Evolutionary conservation across 2,329 filamentous ascomycete genomes (phyloP), one percentile per base, ranked within the genome.

Genomic region (Scortechinia acanthostroma): DNA sequence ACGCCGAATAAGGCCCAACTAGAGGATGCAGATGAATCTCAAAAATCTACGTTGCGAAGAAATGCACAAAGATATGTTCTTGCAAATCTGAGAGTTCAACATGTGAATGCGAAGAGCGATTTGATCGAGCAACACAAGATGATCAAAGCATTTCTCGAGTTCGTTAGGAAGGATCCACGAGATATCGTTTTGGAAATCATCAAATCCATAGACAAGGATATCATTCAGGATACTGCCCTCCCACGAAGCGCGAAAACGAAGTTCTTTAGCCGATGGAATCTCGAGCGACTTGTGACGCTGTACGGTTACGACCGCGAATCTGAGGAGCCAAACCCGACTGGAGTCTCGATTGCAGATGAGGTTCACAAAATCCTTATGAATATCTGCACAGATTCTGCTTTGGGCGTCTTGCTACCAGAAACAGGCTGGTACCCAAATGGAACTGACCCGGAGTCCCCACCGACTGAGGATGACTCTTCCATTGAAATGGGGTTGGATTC

Each of bases 41-140:
- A 68, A 33, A 74, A 68, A 51, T 74, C 76, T 6, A 74, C 76
- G 4, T 61, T 83, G 16, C 62, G 79, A 25, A 69, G 73, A 6
- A 73, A 76, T 49, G 73, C 79, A 3, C 65, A 80, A 43, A 67
- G 73, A 43, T 83, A 81, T 55, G 55, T 83, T 2, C 61, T 83
- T 44, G 71, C 75, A 2, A 75, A 80, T 52, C 55, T 84, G 44
- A 74, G 71, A 49, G 75, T 77, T 49, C 71, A 82, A 48, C 67
- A 74, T 52, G 66, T 72, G 37, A 61, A 66, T 19, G 71, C 71
- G 10, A 83, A 83, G 55, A 67, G 64, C 43, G 77, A 81, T 47
- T 69, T 84, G 1, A 58, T 83, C 28, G 71, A 71, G 43, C 76
- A 80, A 52, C 68, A 70, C 45, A 76, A 73, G 46, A 58, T 80